Evolutionary conservation across 495 filamentous ascomycete species (phyloP).

Genomic region (Xylaria acuta): DNA sequence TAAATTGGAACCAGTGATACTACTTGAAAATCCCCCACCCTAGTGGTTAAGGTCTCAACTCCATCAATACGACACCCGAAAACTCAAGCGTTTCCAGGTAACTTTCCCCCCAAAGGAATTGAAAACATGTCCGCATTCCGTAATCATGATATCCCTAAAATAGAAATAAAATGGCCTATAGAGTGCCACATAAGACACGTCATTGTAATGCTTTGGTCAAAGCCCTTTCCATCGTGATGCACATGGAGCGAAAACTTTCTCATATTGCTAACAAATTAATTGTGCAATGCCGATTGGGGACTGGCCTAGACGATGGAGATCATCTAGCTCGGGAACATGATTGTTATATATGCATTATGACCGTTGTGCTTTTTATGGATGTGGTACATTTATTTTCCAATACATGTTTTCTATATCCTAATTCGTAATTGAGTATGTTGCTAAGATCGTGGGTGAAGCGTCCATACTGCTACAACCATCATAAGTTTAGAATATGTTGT

Average conservation of each 20-base stretch:
- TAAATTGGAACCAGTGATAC: neutral
- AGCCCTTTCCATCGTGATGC: neutral
- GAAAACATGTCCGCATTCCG: neutral
- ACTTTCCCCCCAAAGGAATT: neutral
- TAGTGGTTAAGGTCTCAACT: neutral
- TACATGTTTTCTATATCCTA: neutral
- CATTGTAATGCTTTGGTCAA: neutral
- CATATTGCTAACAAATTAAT: neutral
- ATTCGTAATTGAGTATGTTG: neutral
- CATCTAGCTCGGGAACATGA: too few relatives aligned
- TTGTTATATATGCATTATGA: too few relatives aligned
- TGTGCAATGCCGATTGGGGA: neutral
- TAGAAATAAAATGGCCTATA: too few relatives aligned
- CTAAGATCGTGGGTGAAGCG: too few relatives aligned
- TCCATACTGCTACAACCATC: neutral
- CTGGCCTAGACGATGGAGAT: neutral
- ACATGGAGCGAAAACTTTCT: neutral
- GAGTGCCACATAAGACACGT: neutral
- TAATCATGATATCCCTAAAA: too few relatives aligned
- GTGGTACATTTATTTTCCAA: neutral
- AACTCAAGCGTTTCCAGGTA: neutral
- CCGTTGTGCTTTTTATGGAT: neutral
- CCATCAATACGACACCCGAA: neutral
- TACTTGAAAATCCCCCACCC: neutral
- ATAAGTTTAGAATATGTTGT: neutral